Evolutionary conservation across 331 rosid species (phyloP).

Genomic region (Prunus yedoensis): DNA sequence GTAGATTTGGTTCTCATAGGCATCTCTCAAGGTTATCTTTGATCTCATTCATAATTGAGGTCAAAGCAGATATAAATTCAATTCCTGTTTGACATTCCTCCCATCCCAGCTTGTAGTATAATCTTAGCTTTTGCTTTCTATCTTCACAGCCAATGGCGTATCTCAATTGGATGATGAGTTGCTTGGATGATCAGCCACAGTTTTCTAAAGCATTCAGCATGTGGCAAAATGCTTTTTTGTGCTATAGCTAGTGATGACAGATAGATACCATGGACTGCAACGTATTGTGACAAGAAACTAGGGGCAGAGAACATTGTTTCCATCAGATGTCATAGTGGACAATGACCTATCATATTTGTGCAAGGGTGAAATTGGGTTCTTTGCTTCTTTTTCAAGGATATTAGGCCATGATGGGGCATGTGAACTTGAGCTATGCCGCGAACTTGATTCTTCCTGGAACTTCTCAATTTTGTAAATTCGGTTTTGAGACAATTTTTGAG

Average conservation of each 20-base stretch:
- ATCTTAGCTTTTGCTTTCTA: constrained; percentile 14
- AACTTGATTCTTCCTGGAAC: too few species aligned
- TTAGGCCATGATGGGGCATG: too few species aligned
- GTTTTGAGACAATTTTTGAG: too few species aligned
- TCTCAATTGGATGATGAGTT: constrained; percentile 7
- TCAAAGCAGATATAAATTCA: constrained; percentile 12
- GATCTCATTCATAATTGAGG: constrained; percentile 1
- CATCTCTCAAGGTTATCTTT: constrained; percentile 44
- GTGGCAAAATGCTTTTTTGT: neutral
- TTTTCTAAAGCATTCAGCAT: neutral
- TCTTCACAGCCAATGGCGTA: constrained; percentile 27
- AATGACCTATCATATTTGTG: neutral
- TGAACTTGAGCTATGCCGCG: too few species aligned
- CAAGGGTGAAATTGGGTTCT: too few species aligned
- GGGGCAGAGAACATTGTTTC: neutral
- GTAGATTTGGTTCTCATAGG: constrained; percentile 10
- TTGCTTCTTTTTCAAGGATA: too few species aligned
- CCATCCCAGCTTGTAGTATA: neutral
- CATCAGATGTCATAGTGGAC: neutral
- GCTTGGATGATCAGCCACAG: neutral
- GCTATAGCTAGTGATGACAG: neutral
- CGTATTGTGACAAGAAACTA: neutral
- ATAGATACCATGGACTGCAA: neutral
- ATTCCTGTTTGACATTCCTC: constrained; percentile 47
- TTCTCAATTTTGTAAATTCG: too few species aligned